Evolutionary conservation across 202 grass and related monocot species (phyloP), one percentile per base, ranked within the genome.

Genomic region (Dendrocalamus latiflorus): DNA sequence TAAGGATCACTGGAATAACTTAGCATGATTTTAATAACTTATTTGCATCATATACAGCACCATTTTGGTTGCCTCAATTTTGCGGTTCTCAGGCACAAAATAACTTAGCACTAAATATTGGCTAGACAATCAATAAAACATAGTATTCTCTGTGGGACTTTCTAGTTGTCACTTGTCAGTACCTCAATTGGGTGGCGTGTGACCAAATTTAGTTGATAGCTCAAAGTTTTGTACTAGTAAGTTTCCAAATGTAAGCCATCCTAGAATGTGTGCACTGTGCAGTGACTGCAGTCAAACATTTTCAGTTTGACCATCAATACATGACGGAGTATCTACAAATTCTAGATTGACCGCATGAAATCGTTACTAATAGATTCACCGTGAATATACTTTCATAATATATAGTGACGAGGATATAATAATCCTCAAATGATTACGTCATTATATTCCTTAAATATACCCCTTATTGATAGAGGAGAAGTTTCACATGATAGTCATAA

Each of bases 1-100:
- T 98, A 90, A 89, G 92, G 70, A 79, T 80, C 38, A 21, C 11
- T n/a, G 36, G 20, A 83, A 38, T 72, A 78, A 65, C 62, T 79
- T 68, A 28, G 44, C 34, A 80, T 49, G 9, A 6, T 50, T 80
- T 49, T 28, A 50, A 26, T 74, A 17, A 25, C 41, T 75, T 62
- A 49, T 53, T 50, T 84, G 55, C 34, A 37, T 65, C 72, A 63
- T 53, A 76, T 56, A 84, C 34, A 56, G 22, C 74, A 16, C 25
- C 7, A 16, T 66, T 83, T 83, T 74, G 28, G 21, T 44, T 68
- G 33, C 34, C 21, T 61, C 36, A 62, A 1, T 79, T 78, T 78
- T 42, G n/a, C 24, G 54, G 2, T 42, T 86, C 2, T 25, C 47
- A 45, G 54, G 53, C 26, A 49, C 47, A 79, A 73, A 72, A 33